Base-by-base conservation (phyloP, 148 eudicot species). In the Chenopodium formosanum region DNA sequence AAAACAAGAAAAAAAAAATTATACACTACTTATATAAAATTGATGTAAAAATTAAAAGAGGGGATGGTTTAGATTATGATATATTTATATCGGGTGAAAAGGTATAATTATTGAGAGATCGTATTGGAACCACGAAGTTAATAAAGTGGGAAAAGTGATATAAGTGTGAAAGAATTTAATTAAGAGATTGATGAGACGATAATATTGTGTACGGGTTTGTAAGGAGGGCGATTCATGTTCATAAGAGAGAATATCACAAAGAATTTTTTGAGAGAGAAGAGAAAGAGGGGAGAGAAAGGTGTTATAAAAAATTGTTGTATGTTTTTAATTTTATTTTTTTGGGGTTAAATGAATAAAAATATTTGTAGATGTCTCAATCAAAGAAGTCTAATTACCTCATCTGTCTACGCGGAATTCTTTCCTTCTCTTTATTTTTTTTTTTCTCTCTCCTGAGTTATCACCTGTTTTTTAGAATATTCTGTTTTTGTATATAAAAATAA, bases 341-440 rank as follows among this genome's bases (percentile, higher is more conserved):
- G 14, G 1, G 16, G 1, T 53, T 52, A 3, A 56, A 56, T 56
- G 34, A 32, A 11, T 79, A 46, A 13, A 37, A 22, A 8, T 60
- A 20, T 37, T 58, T 60, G 63, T 23, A 14, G 52, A 17, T 58
- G 66, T 76, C 78, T 9, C 25, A 7, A 4, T 76, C 78, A 58
- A 31, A 60, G 7, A 22, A 63, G 79, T 77, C 79, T 63, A 40
- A 77, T 74, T 46, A 68, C 69, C 90, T 87, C 89, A 89, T 91
- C 93, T 69, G 81, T 89, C 88, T 81, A 94, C 96, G 98, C 94
- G 98, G 84, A 90, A 90, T 78, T 60, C 76, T 67, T 64, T 56
- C 47, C 77, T n/a, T 19, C 8, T 40, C 8, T 40, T 40, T 37
- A 4, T 40, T n/a, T 10, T 20, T 25, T 25, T 66, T 48, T 64